Evolutionary conservation across 352 stramenopile genomes (phyloP).

Genomic region (Globisporangium abappressorium): DNA sequence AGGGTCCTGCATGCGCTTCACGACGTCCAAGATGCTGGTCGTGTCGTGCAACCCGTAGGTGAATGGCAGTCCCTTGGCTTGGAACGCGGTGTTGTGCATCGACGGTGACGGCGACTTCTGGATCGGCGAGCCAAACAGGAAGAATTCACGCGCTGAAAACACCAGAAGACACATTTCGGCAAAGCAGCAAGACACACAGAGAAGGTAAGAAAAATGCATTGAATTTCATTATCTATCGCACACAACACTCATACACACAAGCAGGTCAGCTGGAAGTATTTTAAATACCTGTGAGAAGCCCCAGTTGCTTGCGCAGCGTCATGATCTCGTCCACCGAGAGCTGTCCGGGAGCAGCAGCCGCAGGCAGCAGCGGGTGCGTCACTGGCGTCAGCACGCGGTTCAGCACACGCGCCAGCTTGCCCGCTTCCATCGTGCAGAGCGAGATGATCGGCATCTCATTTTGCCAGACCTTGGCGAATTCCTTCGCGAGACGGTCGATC

Average conservation of each 20-base stretch:
- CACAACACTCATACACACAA: slow-evolving; percentile 14
- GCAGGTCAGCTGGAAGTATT: slow-evolving; percentile 6
- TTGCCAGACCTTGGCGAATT: slow-evolving; percentile 46
- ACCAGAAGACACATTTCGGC: slow-evolving; percentile 5
- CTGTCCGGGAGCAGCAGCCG: slow-evolving; percentile 94
- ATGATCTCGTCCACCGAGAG: slow-evolving; percentile 95
- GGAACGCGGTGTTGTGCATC: slow-evolving; percentile 97
- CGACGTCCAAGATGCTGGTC: slow-evolving; percentile 38
- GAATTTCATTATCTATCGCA: slow-evolving; percentile 8
- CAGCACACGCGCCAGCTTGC: slow-evolving; percentile 92
- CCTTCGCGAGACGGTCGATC: slow-evolving; percentile 65
- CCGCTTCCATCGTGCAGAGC: slow-evolving; percentile 91
- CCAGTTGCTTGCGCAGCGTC: slow-evolving; percentile 73
- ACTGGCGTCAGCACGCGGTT: slow-evolving; percentile 96
- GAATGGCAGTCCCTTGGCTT: slow-evolving; percentile 82
- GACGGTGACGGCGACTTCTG: slow-evolving; percentile 93
- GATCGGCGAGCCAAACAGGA: slow-evolving; percentile 96
- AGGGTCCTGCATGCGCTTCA: slow-evolving; percentile 35
- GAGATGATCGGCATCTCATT: slow-evolving; percentile 92
- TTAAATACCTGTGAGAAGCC: slow-evolving; percentile 80
- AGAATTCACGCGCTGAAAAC: slow-evolving; percentile 82
- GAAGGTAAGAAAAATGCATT: slow-evolving; percentile 12
- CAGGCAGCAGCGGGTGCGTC: slow-evolving; percentile 91
- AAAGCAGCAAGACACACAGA: slow-evolving; percentile 16
- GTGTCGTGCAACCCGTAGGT: slow-evolving; percentile 89